A percentile compares a stretch with the other conserved stretches of the same genome.
These are phyloP conservation scores for Parathielavia hyrcaniae DNA, from an alignment of 495 filamentous ascomycete species.

Conservation along the genomic window DNA sequence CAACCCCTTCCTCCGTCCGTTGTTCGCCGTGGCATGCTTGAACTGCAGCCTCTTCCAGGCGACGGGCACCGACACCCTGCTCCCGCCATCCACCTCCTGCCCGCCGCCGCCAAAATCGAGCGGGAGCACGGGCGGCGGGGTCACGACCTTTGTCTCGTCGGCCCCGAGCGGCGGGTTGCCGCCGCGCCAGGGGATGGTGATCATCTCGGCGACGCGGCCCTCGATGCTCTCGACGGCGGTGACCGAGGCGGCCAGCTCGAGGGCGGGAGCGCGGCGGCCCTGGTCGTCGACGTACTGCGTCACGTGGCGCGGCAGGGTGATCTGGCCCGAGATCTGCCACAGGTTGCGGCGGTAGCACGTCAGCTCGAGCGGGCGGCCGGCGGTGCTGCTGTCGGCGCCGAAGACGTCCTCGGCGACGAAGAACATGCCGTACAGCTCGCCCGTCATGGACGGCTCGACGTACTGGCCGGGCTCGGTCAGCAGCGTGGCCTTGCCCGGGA, in stretches of 20 bases:
- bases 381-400: slow-evolving; percentile 40
- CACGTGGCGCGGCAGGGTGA: slow-evolving; percentile 67
- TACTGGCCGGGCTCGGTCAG: slow-evolving; percentile 30
- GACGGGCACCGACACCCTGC: slow-evolving; percentile 70
- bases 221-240: slow-evolving; percentile 89
- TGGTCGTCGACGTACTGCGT: slow-evolving; percentile 71
- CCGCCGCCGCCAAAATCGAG: slow-evolving; percentile 65
- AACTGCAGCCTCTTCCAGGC: slow-evolving; percentile 91
- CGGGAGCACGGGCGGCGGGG: slow-evolving; percentile 52
- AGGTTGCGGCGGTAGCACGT: slow-evolving; percentile 89
- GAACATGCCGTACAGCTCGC: slow-evolving; percentile 92
- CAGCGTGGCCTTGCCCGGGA: slow-evolving; percentile 57
- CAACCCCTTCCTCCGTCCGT: slow-evolving; percentile 63
- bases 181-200: slow-evolving; percentile 90
- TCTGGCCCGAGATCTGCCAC: slow-evolving; percentile 79
- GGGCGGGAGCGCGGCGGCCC: slow-evolving; percentile 65
- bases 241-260: slow-evolving; percentile 70
- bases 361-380: slow-evolving; percentile 62
- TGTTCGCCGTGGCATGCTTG: slow-evolving; percentile 84
- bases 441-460: slow-evolving; percentile 60
- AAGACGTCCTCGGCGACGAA: slow-evolving; percentile 75
- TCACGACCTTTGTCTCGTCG: slow-evolving; percentile 45
- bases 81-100: slow-evolving; percentile 58
- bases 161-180: slow-evolving; percentile 51
- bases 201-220: slow-evolving; percentile 80